A percentile compares a stretch with the other conserved stretches of the same genome.
Conservation (phyloP, 1,284 basidiomycete genomes). For the Amylostereum chailletii region DNA sequence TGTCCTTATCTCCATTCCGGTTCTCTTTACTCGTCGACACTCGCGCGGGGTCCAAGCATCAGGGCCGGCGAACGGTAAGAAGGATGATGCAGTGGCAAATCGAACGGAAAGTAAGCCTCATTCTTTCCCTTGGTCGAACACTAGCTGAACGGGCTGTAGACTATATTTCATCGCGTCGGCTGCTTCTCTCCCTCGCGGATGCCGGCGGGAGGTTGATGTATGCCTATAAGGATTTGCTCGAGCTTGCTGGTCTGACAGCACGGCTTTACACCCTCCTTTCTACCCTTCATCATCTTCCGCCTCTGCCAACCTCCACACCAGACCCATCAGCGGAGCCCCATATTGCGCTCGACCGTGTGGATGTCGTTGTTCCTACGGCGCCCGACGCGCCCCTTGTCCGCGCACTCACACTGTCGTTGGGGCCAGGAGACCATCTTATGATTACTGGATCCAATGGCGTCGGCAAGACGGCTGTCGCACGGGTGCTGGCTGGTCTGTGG, state of each 20-base stretch:
- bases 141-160: constrained; percentile 32
- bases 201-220: constrained; percentile 92
- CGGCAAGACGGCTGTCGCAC: constrained; percentile 89
- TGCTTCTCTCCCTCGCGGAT: constrained; percentile 89
- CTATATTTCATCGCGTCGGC: constrained; percentile 94
- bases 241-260: constrained; percentile 87
- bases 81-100: constrained; percentile 34
- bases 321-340: constrained; percentile 28
- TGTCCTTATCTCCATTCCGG: constrained; percentile 80
- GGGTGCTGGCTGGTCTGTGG: constrained; percentile 90
- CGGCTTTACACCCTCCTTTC: constrained; percentile 86
- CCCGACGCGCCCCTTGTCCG: constrained; percentile 46
- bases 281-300: constrained; percentile 69
- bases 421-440: constrained; percentile 82
- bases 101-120: constrained; percentile 53
- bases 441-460: constrained; percentile 92
- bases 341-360: constrained; percentile 62
- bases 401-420: constrained; percentile 65
- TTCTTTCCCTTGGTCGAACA: background rate
- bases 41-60: constrained; percentile 34
- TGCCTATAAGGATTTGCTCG: constrained; percentile 86
- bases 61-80: constrained; percentile 19
- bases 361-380: constrained; percentile 54
- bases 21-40: constrained; percentile 54
- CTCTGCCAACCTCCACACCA: constrained; percentile 29